These are phyloP conservation scores for Coffea canephora DNA, from an alignment of 257 asterid species.

Conservation along the genomic window DNA sequence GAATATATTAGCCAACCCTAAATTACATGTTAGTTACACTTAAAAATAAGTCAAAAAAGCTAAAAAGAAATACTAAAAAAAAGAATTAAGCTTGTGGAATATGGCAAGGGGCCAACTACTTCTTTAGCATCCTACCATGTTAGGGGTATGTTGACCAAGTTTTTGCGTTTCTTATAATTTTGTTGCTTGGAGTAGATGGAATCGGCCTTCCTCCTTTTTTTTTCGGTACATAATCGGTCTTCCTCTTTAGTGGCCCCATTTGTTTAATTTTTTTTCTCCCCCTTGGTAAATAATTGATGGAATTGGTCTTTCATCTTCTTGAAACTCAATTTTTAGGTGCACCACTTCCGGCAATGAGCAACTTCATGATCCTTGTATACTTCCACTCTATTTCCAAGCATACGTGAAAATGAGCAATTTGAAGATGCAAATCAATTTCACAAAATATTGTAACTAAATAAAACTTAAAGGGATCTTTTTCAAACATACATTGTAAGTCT, in stretches of 20 bases:
- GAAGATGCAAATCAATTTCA: neutral
- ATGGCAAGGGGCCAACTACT: neutral
- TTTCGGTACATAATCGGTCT: neutral
- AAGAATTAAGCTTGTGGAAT: neutral
- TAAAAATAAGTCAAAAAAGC: too few relatives aligned
- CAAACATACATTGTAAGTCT: neutral
- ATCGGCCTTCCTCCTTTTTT: too few relatives aligned
- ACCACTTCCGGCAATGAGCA: neutral
- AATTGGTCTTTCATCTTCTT: neutral
- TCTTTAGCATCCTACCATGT: neutral
- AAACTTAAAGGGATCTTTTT: neutral
- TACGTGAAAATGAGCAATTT: neutral
- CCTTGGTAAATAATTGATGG: neutral
- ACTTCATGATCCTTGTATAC: neutral
- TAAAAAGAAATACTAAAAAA: too few relatives aligned
- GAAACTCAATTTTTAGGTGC: neutral
- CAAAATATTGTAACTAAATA: neutral
- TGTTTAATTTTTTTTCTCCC: too few relatives aligned
- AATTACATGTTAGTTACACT: too few relatives aligned
- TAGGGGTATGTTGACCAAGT: constrained; percentile 4
- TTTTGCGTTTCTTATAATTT: neutral
- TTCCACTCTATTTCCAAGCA: neutral
- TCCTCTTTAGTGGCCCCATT: neutral
- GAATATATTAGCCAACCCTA: too few relatives aligned
- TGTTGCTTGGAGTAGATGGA: neutral